Conservation (phyloP, 176 grass and related monocot genomes). For the Oryza brachyantha region DNA sequence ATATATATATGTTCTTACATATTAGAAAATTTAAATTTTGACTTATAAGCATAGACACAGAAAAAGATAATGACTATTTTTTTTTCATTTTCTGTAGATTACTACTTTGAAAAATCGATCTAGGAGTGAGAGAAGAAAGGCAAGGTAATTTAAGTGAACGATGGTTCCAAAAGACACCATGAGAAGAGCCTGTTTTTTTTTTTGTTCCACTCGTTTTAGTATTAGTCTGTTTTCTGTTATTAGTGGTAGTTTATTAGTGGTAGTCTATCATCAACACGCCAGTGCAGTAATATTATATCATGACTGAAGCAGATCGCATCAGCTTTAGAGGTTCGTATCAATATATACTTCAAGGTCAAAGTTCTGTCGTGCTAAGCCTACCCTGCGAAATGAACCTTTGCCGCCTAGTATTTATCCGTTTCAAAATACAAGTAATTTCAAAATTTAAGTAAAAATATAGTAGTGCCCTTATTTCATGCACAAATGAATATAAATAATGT, state of each 20-base stretch:
- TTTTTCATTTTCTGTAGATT: neutral
- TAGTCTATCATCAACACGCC: neutral
- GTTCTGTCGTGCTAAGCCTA: neutral
- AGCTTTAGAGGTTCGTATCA: no score
- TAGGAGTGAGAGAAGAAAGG: neutral
- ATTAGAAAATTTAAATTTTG: no score
- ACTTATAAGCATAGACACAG: no score
- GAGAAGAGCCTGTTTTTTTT: neutral
- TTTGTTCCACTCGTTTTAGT: neutral
- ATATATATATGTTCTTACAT: no score
- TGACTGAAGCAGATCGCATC: no score
- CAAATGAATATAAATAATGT: no score
- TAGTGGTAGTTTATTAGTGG: neutral
- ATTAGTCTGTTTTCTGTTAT: neutral
- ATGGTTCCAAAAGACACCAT: neutral
- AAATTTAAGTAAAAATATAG: no score
- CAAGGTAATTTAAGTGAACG: neutral
- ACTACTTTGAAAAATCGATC: neutral
- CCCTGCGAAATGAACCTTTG: neutral
- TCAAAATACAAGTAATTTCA: no score
- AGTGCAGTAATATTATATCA: no score
- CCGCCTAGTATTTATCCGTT: no score
- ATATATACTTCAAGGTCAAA: neutral
- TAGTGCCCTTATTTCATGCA: no score
- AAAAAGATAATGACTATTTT: no score